Conservation (phyloP, 2,329 filamentous ascomycete species). For the Akanthomyces uredinophilus region DNA sequence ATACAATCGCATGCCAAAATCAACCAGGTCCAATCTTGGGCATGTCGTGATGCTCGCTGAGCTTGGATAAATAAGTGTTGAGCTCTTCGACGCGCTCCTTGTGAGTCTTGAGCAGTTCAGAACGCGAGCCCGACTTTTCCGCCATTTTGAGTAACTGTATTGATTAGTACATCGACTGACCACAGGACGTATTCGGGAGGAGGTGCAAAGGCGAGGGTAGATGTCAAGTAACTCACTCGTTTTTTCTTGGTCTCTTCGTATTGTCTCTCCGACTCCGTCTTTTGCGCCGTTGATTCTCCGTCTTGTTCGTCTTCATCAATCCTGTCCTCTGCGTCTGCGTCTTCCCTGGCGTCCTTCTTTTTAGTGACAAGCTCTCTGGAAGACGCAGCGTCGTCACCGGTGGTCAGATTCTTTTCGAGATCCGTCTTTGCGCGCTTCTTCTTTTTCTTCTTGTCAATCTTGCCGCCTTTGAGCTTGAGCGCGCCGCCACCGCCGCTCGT, state of each 20-base stretch:
- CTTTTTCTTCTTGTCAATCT: slow-evolving; percentile 60
- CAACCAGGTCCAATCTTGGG: slow-evolving; percentile 60
- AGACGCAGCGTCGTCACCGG: slow-evolving; percentile 23
- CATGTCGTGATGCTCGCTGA: slow-evolving; percentile 99
- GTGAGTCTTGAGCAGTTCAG: slow-evolving; percentile 89
- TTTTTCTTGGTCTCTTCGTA: slow-evolving; percentile 78
- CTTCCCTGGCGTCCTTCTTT: slow-evolving; percentile 25
- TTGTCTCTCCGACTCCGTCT: slow-evolving; percentile 79
- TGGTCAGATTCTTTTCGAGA: slow-evolving; percentile 43
- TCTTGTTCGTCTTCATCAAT: slow-evolving; percentile 25
- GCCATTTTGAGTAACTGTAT: slow-evolving; percentile 72
- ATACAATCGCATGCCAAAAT: slow-evolving; percentile 9
- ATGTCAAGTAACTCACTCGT: slow-evolving; percentile 52
- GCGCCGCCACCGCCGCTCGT: slow-evolving; percentile 63
- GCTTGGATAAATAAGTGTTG: slow-evolving; percentile 83
- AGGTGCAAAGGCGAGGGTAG: background rate
- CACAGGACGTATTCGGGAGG: no score
- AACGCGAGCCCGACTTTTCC: slow-evolving; percentile 49
- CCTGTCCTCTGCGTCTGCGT: slow-evolving; percentile 30
- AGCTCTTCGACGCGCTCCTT: slow-evolving; percentile 94
- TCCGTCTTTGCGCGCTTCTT: slow-evolving; percentile 43
- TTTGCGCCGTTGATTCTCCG: slow-evolving; percentile 35
- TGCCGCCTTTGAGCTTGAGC: slow-evolving; percentile 78
- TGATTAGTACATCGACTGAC: background rate
- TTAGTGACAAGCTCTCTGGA: slow-evolving; percentile 25